Percentiles rank a stretch among this genome's conserved stretches.
phyloP scores from a whole-genome alignment of 2,329 filamentous ascomycete genomes.

The Diaporthe destruens region DNA sequence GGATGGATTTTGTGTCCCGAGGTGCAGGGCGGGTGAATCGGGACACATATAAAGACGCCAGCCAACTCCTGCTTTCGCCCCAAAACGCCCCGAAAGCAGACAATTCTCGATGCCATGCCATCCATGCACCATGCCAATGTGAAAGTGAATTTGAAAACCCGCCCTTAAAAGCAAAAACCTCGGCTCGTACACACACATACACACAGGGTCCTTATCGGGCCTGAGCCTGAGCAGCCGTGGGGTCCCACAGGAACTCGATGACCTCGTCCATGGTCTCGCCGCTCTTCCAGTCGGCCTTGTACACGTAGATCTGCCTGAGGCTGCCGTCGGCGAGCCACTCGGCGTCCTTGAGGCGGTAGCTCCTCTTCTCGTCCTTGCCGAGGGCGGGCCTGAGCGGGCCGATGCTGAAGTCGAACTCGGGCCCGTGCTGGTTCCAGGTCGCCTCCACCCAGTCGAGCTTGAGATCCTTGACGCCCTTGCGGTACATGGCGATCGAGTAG shows the following conservation, averaged over 20 bases:
- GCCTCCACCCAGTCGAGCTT: constrained; percentile 61
- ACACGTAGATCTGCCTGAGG: constrained; percentile 68
- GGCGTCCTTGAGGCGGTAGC: constrained; percentile 61
- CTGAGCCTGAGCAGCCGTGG: background rate
- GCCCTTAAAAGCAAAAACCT: background rate
- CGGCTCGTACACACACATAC: background rate
- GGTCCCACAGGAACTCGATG: constrained; percentile 61
- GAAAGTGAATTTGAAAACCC: background rate
- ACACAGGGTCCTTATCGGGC: background rate
- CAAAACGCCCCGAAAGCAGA: constrained; percentile 1
- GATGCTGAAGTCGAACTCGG: constrained; percentile 65
- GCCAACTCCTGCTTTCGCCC: constrained; percentile 17
- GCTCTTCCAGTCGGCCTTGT: constrained; percentile 54
- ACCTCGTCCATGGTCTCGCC: constrained; percentile 60
- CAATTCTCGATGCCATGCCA: constrained; percentile 12
- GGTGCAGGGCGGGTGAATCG: background rate
- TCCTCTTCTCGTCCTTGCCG: constrained; percentile 60
- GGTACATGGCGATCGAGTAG: constrained; percentile 67
- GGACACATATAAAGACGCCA: constrained; percentile 11
- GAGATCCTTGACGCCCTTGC: constrained; percentile 50
- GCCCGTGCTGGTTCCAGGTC: constrained; percentile 63
- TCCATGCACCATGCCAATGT: constrained; percentile 7
- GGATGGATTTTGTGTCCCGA: background rate
- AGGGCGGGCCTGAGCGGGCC: constrained; percentile 61
- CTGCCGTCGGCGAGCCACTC: constrained; percentile 53